These are phyloP conservation scores for Aspergillus udagawae DNA, from an alignment of 2,329 filamentous ascomycete genomes.

Conservation along the genomic window DNA sequence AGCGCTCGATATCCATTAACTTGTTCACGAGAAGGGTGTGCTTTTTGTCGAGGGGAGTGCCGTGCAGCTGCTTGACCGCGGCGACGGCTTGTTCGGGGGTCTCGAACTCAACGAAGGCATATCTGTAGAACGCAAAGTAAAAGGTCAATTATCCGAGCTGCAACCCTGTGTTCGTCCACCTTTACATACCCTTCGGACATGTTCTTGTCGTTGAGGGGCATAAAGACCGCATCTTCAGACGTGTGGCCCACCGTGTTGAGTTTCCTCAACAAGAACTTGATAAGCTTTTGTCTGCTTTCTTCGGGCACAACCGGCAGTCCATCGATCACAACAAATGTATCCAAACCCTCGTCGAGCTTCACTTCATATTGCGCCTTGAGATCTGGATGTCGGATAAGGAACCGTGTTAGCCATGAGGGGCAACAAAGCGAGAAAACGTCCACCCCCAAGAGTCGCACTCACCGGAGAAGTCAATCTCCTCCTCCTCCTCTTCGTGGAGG, in stretches of 20 bases:
- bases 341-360: slow-evolving; percentile 89
- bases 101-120: slow-evolving; percentile 95
- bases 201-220: slow-evolving; percentile 86
- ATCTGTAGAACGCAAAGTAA: slow-evolving; percentile 51
- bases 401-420: slow-evolving; percentile 25
- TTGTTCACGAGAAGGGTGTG: slow-evolving; percentile 97
- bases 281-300: slow-evolving; percentile 86
- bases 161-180: slow-evolving; percentile 4
- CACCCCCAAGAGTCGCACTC: slow-evolving; percentile 21
- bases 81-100: slow-evolving; percentile 84
- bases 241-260: slow-evolving; percentile 80
- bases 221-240: slow-evolving; percentile 81
- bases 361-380: slow-evolving; percentile 93
- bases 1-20: slow-evolving; percentile 94
- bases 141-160: slow-evolving; percentile 12
- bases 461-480: slow-evolving; percentile 87
- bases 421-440: slow-evolving; percentile 14
- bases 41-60: slow-evolving; percentile 88
- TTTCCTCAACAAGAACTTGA: slow-evolving; percentile 95
- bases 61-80: slow-evolving; percentile 83
- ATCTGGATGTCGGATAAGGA: slow-evolving; percentile 48
- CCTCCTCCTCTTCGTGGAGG: slow-evolving; percentile 83
- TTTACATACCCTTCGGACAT: slow-evolving; percentile 74
- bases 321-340: slow-evolving; percentile 94
- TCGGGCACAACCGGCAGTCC: slow-evolving; percentile 85